phyloP scores from a whole-genome alignment of 371 early-diverging fungal species.

The Coemansia sp. region DNA sequence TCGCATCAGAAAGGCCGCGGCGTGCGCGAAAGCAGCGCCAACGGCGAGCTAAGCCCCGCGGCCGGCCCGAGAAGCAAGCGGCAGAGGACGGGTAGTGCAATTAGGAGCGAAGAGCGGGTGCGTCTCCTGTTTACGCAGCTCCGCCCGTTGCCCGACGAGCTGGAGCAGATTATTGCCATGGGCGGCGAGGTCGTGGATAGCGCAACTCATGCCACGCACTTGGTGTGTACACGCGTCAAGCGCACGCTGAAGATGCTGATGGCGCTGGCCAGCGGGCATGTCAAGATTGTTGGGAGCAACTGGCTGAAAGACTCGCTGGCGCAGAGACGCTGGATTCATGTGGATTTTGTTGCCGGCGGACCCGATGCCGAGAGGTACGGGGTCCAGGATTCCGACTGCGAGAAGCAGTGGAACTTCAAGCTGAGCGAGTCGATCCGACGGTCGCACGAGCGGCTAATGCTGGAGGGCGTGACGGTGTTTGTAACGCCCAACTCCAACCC shows the following conservation, averaged over 20 bases:
- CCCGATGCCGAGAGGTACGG: conserved; percentile 17
- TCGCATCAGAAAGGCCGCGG: not conserved
- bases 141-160: conserved; percentile 24
- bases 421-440: conserved; percentile 36
- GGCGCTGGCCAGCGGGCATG: conserved; percentile 38
- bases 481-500: conserved; percentile 42
- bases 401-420: conserved; percentile 37
- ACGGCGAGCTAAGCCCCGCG: not conserved
- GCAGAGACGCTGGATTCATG: conserved; percentile 25
- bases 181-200: conserved; percentile 43
- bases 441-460: conserved; percentile 27
- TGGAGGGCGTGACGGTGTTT: conserved; percentile 39
- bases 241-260: conserved; percentile 46
- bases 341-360: conserved; percentile 14
- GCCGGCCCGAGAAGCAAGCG: conserved; percentile 14
- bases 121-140: conserved; percentile 44
- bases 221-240: conserved; percentile 30
- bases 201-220: conserved; percentile 38
- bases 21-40: not conserved
- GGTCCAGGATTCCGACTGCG: conserved; percentile 26
- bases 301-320: conserved; percentile 47
- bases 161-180: conserved; percentile 27
- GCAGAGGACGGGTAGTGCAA: not conserved
- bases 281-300: conserved; percentile 26
- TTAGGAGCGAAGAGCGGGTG: conserved; percentile 8